Evolutionary conservation across 768 basidiomycete species (phyloP).

Genomic region (Piloderma croceum): DNA sequence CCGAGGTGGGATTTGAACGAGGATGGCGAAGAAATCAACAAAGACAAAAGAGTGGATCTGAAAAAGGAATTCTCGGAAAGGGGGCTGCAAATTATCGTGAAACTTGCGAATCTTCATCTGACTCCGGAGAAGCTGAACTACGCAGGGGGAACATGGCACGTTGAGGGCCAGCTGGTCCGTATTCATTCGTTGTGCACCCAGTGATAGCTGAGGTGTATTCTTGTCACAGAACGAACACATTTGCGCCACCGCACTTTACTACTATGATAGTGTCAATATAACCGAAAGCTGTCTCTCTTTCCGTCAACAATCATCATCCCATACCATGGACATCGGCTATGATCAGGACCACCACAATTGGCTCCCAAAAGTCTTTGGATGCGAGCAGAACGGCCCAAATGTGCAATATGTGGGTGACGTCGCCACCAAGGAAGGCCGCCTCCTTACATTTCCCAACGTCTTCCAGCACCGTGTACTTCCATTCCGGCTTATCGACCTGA

Average conservation of each 20-base stretch:
- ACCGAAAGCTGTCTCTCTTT: constrained; percentile 26
- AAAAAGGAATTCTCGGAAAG: constrained; percentile 5
- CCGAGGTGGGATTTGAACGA: too few species aligned
- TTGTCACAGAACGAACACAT: constrained; percentile 21
- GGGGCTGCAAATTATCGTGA: constrained; percentile 22
- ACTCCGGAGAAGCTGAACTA: constrained; percentile 28
- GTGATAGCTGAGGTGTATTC: background rate
- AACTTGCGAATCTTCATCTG: constrained; percentile 25
- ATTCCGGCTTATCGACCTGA: constrained; percentile 31
- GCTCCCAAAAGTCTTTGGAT: constrained; percentile 24
- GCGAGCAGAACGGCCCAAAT: constrained; percentile 15
- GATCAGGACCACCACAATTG: constrained; percentile 19
- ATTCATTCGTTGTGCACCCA: background rate
- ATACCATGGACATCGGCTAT: constrained; percentile 16
- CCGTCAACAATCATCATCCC: constrained; percentile 18
- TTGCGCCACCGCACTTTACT: too few species aligned
- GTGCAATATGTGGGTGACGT: constrained; percentile 30
- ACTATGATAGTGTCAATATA: too few species aligned
- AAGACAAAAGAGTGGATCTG: too few species aligned
- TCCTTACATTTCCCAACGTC: constrained; percentile 46
- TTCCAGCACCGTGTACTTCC: constrained; percentile 36
- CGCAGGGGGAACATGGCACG: constrained; percentile 24
- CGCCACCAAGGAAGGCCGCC: constrained; percentile 29
- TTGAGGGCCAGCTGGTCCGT: constrained; percentile 22
- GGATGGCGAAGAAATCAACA: too few species aligned